phyloP scores from a whole-genome alignment of 805 yeast genomes.

The Torulaspora franciscae region DNA sequence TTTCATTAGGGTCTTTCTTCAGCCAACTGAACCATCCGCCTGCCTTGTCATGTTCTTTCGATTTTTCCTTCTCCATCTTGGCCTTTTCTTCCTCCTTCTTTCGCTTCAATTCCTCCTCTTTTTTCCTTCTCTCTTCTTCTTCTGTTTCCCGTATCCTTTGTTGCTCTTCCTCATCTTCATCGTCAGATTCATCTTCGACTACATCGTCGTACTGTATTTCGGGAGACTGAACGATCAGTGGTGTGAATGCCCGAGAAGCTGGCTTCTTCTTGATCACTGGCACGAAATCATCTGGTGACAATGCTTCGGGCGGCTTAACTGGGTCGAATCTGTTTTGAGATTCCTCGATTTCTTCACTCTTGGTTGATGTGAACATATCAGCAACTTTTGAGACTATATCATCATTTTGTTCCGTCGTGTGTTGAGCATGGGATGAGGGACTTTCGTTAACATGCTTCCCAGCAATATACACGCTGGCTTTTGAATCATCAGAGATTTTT shows the following conservation, averaged over 20 bases:
- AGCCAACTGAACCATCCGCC: slow-evolving; percentile 60
- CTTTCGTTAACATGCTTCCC: too few species aligned
- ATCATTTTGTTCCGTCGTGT: background rate
- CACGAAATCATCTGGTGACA: slow-evolving; percentile 22
- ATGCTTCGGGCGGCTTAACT: slow-evolving; percentile 19
- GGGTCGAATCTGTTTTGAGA: slow-evolving; percentile 21
- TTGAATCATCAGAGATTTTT: background rate
- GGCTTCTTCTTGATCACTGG: slow-evolving; percentile 31
- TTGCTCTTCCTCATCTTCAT: slow-evolving; percentile 32
- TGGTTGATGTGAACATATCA: background rate
- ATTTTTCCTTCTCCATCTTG: slow-evolving; percentile 22
- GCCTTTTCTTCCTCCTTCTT: slow-evolving; percentile 22
- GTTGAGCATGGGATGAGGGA: too few species aligned
- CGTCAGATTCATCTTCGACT: slow-evolving; percentile 42
- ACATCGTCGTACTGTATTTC: slow-evolving; percentile 47
- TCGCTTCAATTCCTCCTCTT: slow-evolving; percentile 23
- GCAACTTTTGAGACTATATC: background rate
- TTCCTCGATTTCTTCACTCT: background rate
- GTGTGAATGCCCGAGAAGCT: slow-evolving; percentile 20
- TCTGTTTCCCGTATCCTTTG: slow-evolving; percentile 20
- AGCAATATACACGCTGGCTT: background rate
- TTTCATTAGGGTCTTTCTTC: slow-evolving; percentile 54
- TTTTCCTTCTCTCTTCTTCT: slow-evolving; percentile 21
- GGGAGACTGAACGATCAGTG: slow-evolving; percentile 19
- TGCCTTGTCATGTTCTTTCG: slow-evolving; percentile 11